Base-by-base conservation (phyloP, 352 stramenopile species). In the Phytopythium delawarense region DNA sequence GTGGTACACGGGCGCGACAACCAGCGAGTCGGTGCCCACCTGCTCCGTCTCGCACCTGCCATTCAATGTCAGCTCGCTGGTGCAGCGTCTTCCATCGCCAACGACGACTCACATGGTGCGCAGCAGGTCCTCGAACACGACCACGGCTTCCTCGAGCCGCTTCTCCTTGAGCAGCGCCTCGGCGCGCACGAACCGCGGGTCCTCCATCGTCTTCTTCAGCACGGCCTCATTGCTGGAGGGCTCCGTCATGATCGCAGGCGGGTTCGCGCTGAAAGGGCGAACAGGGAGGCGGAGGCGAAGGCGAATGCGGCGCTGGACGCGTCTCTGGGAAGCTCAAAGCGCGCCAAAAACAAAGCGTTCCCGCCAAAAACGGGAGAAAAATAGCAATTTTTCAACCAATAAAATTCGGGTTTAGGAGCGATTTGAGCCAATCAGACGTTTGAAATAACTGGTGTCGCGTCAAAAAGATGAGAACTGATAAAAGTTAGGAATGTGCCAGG, bases 101-200 rank as follows among this genome's bases (percentile, higher is more conserved):
- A 7, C 23, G 46, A 15, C 23, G 23, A 9, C 46, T 34, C 12
- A 52, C 80, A 92, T 84, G 42, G 79, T 91, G 61, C 81, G 82
- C 57, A 95, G 71, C 42, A 92, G 71, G 67, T 95, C 86, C 42
- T 81, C 84, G 54, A 89, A 89, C 37, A 76, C 68, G 45, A 81
- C 81, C 34, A 95, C 74, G n/a, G 82, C 80, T 65, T 92, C 86
- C 64, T 95, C 86, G 37, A 87, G 74, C 15, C 84, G 80, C 72
- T 92, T 91, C 35, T 91, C 80, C 74, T 92, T 90, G 16, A 90
- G 76, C 39, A 94, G 72, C 51, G 70, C 66, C 53, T 85, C 69
- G 37, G 84, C 86, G 32, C 86, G 86, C 59, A 73, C 67, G 70
- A 89, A 94, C 52, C 84, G 86, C 61, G 86, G 83, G 66, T 94